phyloP scores from a whole-genome alignment of 208 protist species.

The Vickermania ingenoplastis region DNA sequence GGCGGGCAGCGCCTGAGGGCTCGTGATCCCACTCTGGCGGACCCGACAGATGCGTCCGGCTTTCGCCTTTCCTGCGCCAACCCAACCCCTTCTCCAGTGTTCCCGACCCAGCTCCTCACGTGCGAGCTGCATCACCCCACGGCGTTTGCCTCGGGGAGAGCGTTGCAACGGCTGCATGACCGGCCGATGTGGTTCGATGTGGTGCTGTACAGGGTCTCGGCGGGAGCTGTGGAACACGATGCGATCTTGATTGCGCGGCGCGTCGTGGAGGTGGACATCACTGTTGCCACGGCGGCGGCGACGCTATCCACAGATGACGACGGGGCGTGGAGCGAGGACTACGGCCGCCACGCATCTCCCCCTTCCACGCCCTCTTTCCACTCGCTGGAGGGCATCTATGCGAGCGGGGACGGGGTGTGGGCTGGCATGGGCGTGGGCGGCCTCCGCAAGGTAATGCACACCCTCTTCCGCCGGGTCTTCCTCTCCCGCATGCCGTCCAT shows the following conservation, averaged over 20 bases:
- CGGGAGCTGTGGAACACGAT: background rate
- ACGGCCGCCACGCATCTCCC: constrained; percentile 4
- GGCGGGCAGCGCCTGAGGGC: too few species aligned
- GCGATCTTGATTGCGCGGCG: constrained; percentile 23
- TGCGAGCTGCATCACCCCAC: constrained; percentile 39
- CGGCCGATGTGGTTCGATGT: constrained; percentile 22
- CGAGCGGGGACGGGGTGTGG: constrained; percentile 29
- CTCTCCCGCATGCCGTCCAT: constrained; percentile 91
- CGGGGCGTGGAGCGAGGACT: background rate
- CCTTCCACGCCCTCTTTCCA: constrained; percentile 13
- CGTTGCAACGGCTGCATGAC: constrained; percentile 6
- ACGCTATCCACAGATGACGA: background rate
- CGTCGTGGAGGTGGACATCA: constrained; percentile 43
- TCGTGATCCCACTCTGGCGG: constrained; percentile 2
- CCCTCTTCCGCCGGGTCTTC: constrained; percentile 98
- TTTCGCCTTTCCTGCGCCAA: constrained; percentile 18
- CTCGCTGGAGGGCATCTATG: constrained; percentile 48
- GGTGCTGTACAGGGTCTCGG: constrained; percentile 5
- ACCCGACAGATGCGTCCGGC: background rate
- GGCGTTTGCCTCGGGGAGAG: background rate
- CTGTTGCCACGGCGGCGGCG: too few species aligned
- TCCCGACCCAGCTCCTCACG: constrained; percentile 49
- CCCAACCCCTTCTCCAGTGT: constrained; percentile 27
- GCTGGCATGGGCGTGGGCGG: constrained; percentile 91
- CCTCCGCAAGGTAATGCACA: constrained; percentile 90